These are phyloP conservation scores for Saccharomycopsis sp. DNA, from an alignment of 805 yeast species.

Conservation along the genomic window DNA sequence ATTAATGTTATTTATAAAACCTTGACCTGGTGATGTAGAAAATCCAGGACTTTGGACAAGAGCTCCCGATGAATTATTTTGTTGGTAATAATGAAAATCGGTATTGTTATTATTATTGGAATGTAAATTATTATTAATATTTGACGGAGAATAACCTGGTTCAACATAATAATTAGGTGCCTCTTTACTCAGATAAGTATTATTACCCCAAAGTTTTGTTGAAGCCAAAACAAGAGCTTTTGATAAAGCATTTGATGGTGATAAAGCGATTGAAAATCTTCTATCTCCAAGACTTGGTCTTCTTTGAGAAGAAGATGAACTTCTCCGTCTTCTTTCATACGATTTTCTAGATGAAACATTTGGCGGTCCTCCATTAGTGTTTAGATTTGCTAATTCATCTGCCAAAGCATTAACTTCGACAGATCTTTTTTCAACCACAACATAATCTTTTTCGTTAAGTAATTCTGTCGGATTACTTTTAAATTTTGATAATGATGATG, in stretches of 20 bases:
- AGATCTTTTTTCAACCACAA: constrained; percentile 86
- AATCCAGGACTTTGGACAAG: not conserved
- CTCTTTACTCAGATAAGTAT: constrained; percentile 13
- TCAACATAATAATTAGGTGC: not conserved
- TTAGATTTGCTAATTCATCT: constrained; percentile 71
- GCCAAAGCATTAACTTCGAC: constrained; percentile 95
- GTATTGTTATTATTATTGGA: too few relatives aligned
- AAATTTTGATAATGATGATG: constrained; percentile 14
- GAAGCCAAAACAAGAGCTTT: constrained; percentile 85
- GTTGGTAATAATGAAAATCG: too few relatives aligned
- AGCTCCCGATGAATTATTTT: not conserved
- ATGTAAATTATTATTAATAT: too few relatives aligned
- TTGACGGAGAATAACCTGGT: not conserved
- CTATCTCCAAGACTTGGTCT: constrained; percentile 56
- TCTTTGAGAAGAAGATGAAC: constrained; percentile 36
- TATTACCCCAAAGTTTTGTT: constrained; percentile 66
- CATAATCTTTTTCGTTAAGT: constrained; percentile 65
- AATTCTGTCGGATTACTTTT: constrained; percentile 11
- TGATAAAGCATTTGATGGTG: constrained; percentile 81
- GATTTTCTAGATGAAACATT: not conserved
- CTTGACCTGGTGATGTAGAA: not conserved
- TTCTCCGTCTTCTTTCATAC: constrained; percentile 25
- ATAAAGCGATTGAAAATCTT: constrained; percentile 53
- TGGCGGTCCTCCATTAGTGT: too few relatives aligned
- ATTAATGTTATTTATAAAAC: not conserved